These are phyloP conservation scores for Pseudogymnoascus sp. DNA, from an alignment of 2,329 filamentous ascomycete genomes.

Conservation along the genomic window DNA sequence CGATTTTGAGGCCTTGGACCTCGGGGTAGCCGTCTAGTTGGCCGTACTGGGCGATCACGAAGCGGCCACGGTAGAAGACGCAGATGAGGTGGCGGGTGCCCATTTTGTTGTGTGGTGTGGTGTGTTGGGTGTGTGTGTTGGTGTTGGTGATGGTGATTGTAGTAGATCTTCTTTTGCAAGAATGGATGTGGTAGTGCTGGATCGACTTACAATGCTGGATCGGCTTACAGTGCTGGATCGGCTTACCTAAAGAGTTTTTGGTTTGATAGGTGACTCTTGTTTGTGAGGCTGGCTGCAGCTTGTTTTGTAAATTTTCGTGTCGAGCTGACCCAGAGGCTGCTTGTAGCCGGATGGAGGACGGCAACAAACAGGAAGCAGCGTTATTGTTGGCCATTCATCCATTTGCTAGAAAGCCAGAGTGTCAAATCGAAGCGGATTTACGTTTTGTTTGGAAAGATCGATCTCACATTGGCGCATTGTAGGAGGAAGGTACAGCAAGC, in stretches of 20 bases:
- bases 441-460: not conserved
- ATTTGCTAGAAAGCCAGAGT: too few relatives aligned
- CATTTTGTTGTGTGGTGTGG: not conserved
- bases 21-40: conserved; percentile 24
- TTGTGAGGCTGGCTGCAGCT: not conserved
- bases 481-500: not conserved
- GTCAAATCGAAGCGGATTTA: too few relatives aligned
- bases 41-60: conserved; percentile 22
- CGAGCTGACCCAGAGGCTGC: not conserved
- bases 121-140: not conserved
- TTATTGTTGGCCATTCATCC: too few relatives aligned
- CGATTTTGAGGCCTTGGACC: conserved; percentile 18
- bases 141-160: not conserved
- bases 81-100: conserved; percentile 2
- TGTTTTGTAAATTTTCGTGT: too few relatives aligned
- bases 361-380: not conserved
- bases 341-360: not conserved
- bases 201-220: too few relatives aligned
- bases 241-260: not conserved
- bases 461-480: not conserved
- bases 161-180: not conserved
- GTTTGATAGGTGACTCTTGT: not conserved
- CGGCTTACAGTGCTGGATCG: too few relatives aligned
- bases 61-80: not conserved
- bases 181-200: too few relatives aligned